A percentile compares a stretch with the other conserved stretches of the same genome.
These are phyloP conservation scores for Cytospora chrysosperma DNA, from an alignment of 2,329 filamentous ascomycete genomes.

Conservation along the genomic window DNA sequence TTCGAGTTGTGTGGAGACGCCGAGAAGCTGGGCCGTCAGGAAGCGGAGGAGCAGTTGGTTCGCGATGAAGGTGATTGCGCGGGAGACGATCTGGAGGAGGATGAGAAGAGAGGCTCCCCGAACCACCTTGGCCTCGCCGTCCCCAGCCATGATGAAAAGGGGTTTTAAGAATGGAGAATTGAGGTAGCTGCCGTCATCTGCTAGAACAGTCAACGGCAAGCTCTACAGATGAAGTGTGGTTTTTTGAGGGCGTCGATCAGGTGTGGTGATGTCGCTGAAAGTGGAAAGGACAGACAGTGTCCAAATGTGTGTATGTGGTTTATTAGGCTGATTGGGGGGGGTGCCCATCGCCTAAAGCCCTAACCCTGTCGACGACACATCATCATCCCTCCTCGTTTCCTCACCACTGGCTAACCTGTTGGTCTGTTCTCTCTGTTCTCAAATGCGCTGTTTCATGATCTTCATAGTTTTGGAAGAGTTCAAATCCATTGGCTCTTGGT, in stretches of 20 bases:
- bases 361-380: background rate
- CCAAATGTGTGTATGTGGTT: background rate
- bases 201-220: background rate
- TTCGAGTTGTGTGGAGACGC: constrained; percentile 85
- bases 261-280: background rate
- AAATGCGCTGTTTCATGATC: background rate
- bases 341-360: background rate
- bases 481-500: background rate
- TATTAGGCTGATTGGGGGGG: background rate
- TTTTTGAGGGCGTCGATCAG: background rate
- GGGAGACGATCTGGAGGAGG: constrained; percentile 81
- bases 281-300: background rate
- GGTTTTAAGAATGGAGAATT: background rate
- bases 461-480: background rate
- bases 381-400: background rate
- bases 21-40: constrained; percentile 80
- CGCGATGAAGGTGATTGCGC: constrained; percentile 82
- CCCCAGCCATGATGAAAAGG: constrained; percentile 7
- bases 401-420: background rate
- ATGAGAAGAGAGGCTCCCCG: constrained; percentile 84
- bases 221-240: background rate
- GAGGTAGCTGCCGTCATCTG: background rate
- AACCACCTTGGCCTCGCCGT: constrained; percentile 39
- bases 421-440: background rate
- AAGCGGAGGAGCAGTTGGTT: constrained; percentile 90